Evolutionary conservation across 2,329 filamentous ascomycete genomes (phyloP), one percentile per base, ranked within the genome.

Genomic region (Coniochaeta sp.): DNA sequence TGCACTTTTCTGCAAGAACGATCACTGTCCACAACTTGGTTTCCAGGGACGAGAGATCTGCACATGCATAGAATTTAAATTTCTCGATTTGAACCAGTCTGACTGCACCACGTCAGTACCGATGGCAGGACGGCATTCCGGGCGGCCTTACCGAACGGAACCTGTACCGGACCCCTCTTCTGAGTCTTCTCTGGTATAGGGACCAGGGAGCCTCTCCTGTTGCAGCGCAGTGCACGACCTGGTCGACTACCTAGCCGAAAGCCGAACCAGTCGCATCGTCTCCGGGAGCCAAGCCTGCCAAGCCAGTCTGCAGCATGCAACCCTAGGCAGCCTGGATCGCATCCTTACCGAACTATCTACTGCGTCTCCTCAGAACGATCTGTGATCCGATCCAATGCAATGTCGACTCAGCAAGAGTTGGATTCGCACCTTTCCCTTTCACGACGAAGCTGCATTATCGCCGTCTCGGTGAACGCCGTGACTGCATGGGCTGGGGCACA

Each of bases 201-300:
- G n/a, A n/a, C n/a, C n/a, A n/a, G n/a, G n/a, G n/a, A n/a, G n/a
- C n/a, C n/a, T n/a, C n/a, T n/a, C n/a, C n/a, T n/a, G n/a, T n/a
- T n/a, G n/a, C n/a, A n/a, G n/a, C n/a, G 38, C 38, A 42, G 38
- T 19, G 3, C 52, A 30, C 52, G 3, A n/a, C 5, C 38, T 30
- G 8, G 6, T 30, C 36, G 14, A 40, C 38, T 5, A 28, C 57
- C 22, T 38, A 34, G 26, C 58, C 40, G 47, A 54, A 32, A 52
- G 34, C 58, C 58, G 58, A 55, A 30, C 58, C 58, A 59, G 58
- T 59, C 58, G 58, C 58, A 28, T 52, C 24, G 47, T 54, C 58
- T 59, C 58, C 58, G 47, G 36, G 30, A 19, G 34, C 30, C 47
- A 52, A n/a, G 47, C 5, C 54, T 55, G n/a, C n/a, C n/a, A n/a